Conservation (phyloP, 352 stramenopile species). For the Thraustochytrium sp. region DNA sequence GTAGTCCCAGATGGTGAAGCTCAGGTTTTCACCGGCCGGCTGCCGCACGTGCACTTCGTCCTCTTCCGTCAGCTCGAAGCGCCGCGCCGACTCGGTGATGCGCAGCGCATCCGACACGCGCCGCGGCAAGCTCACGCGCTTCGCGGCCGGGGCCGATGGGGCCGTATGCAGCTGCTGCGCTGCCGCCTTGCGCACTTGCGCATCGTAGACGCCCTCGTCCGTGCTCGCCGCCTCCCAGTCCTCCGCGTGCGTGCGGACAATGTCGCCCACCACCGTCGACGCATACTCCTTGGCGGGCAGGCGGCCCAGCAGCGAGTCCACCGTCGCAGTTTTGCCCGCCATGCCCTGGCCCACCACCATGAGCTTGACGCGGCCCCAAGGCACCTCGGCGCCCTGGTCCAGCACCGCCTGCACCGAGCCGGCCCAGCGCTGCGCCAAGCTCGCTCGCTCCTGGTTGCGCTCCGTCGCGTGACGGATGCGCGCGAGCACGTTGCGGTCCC, state of each 20-base stretch:
- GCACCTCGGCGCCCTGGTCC: too few relatives aligned
- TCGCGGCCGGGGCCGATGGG: not conserved
- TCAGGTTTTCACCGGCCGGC: not conserved
- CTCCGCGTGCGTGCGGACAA: constrained; percentile 9
- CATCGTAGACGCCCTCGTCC: not conserved
- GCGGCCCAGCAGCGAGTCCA: constrained; percentile 39
- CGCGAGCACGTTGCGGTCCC: too few relatives aligned
- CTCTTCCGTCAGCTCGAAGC: not conserved
- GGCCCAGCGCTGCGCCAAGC: too few relatives aligned
- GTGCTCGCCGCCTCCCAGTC: not conserved
- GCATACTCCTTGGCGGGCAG: not conserved
- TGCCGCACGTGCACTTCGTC: not conserved
- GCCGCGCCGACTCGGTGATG: not conserved
- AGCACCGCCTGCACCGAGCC: too few relatives aligned
- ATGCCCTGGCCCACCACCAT: constrained; percentile 45
- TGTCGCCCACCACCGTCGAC: constrained; percentile 39
- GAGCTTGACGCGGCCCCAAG: constrained; percentile 19
- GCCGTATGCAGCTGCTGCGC: not conserved
- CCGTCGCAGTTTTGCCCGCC: constrained; percentile 45
- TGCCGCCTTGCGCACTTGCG: not conserved
- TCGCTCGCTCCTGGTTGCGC: too few relatives aligned
- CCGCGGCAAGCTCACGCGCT: too few relatives aligned
- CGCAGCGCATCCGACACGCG: too few relatives aligned
- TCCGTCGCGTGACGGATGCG: too few relatives aligned
- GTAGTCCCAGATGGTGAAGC: constrained; percentile 47